Evolutionary conservation across 1,139 yeast species (phyloP).

Genomic region (Kazachstania sp.): DNA sequence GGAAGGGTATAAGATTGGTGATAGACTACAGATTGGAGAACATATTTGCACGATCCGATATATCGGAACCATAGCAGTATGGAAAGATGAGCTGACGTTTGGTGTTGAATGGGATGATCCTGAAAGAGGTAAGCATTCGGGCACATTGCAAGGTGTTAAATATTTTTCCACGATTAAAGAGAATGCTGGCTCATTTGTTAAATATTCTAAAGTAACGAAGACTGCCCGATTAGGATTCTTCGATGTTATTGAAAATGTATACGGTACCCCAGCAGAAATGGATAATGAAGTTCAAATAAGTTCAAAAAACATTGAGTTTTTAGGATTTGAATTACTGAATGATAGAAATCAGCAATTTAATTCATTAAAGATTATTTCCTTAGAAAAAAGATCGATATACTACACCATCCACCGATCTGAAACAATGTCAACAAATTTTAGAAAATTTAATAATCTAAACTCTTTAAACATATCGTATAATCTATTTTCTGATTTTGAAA

Average conservation of each 20-base stretch:
- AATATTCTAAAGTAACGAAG: constrained; percentile 33
- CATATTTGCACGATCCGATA: constrained; percentile 56
- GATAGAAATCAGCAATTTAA: constrained; percentile 40
- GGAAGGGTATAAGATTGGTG: constrained; percentile 27
- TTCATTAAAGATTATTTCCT: constrained; percentile 41
- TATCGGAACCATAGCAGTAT: constrained; percentile 50
- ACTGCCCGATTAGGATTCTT: constrained; percentile 32
- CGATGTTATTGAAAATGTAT: constrained; percentile 44
- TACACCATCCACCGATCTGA: constrained; percentile 33
- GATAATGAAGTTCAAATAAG: constrained; percentile 38
- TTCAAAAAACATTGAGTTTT: constrained; percentile 47
- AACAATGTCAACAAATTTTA: constrained; percentile 38
- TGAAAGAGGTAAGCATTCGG: constrained; percentile 48
- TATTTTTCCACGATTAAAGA: constrained; percentile 36
- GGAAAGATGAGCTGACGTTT: constrained; percentile 51
- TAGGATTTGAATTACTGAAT: constrained; percentile 56
- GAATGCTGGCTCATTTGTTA: constrained; percentile 61
- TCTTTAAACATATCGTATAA: constrained; percentile 58
- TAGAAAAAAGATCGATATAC: constrained; percentile 31
- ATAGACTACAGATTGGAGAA: constrained; percentile 42
- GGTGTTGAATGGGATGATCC: constrained; percentile 87
- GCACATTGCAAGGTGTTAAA: constrained; percentile 37
- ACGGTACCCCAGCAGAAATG: constrained; percentile 32
- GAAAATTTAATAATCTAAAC: constrained; percentile 21
- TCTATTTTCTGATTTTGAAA: constrained; percentile 38